Evolutionary conservation across 164 flowering plant genomes (phyloP).

Genomic region (Macadamia integrifolia): DNA sequence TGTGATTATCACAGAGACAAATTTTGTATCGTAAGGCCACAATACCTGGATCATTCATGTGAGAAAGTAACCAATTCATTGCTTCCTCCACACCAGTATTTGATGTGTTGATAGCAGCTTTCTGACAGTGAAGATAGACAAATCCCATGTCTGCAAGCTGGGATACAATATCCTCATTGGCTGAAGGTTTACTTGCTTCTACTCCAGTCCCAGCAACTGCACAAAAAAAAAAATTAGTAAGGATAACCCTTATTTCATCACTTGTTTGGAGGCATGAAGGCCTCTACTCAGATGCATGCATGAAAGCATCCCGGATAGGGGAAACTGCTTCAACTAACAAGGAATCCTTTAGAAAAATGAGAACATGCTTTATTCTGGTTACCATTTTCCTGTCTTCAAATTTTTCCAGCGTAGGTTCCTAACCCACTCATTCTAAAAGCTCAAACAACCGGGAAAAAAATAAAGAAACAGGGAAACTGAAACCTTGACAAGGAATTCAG

Average conservation of each 20-base stretch:
- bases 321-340: too few relatives aligned
- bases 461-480: too few relatives aligned
- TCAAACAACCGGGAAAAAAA: too few relatives aligned
- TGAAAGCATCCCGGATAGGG: too few relatives aligned
- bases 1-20: neutral
- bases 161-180: conserved; percentile 73
- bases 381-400: too few relatives aligned
- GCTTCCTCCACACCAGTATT: conserved; percentile 95
- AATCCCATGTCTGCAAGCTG: conserved; percentile 95
- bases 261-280: neutral
- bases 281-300: neutral
- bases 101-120: conserved; percentile 84
- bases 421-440: too few relatives aligned
- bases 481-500: too few relatives aligned
- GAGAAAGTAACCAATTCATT: conserved; percentile 96
- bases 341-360: too few relatives aligned
- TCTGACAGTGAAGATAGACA: conserved; percentile 69
- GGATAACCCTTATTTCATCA: neutral
- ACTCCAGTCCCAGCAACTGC: conserved; percentile 39
- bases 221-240: neutral
- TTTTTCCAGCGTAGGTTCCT: too few relatives aligned
- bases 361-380: too few relatives aligned
- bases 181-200: conserved; percentile 35
- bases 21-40: neutral
- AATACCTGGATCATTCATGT: conserved; percentile 95